phyloP scores from a whole-genome alignment of 2,329 filamentous ascomycete genomes.

The Fusarium nygamai region DNA sequence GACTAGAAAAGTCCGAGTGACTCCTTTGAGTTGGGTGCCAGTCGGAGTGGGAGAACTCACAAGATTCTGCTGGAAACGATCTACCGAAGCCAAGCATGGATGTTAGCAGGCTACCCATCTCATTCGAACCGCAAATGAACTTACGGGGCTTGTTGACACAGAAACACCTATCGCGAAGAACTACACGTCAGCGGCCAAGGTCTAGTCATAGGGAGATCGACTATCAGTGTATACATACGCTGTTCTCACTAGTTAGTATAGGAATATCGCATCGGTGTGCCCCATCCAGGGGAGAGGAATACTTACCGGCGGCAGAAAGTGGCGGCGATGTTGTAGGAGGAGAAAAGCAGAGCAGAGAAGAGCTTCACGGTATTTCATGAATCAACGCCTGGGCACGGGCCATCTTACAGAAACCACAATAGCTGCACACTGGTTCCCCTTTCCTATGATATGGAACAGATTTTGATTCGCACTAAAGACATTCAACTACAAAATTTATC shows the following conservation, averaged over 20 bases:
- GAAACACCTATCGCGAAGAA: neutral
- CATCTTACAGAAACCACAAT: neutral
- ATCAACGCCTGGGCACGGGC: neutral
- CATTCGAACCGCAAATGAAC: rapidly evolving
- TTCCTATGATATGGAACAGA: neutral
- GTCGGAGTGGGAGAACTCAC: neutral
- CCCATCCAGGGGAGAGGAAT: neutral
- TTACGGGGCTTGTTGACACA: neutral
- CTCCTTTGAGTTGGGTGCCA: neutral
- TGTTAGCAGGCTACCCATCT: neutral
- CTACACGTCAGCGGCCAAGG: neutral
- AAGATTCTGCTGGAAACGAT: neutral
- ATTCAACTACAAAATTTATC: neutral
- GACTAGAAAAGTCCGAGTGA: neutral
- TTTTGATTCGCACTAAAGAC: rapidly evolving
- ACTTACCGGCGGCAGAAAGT: neutral
- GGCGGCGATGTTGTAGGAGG: neutral
- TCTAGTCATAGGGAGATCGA: neutral
- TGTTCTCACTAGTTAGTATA: neutral
- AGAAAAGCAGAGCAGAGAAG: neutral
- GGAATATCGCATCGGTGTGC: neutral
- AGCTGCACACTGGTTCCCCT: neutral
- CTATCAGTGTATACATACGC: neutral
- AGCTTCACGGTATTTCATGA: neutral
- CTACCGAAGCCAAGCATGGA: neutral